Evolutionary conservation across 2,329 filamentous ascomycete genomes (phyloP).

Genomic region (Colletotrichum sp.): DNA sequence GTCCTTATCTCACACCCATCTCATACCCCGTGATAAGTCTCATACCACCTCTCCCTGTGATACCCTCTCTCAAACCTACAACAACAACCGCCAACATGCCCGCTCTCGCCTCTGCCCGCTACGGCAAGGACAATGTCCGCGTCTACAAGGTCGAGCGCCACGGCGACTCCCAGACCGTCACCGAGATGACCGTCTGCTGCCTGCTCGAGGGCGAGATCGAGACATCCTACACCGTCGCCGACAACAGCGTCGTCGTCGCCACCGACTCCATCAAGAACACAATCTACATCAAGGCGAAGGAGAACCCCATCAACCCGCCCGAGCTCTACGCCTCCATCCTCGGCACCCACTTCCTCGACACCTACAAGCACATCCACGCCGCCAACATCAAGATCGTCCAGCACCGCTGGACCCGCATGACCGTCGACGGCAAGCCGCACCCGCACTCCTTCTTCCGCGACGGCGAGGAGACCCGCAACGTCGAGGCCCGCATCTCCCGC

Average conservation of each 20-base stretch:
- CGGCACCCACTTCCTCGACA: slow-evolving; percentile 86
- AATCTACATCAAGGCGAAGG: slow-evolving; percentile 92
- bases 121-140: slow-evolving; percentile 98
- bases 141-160: slow-evolving; percentile 93
- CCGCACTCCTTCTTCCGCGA: slow-evolving; percentile 95
- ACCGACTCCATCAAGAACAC: slow-evolving; percentile 99
- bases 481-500: slow-evolving; percentile 73
- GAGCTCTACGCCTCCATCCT: slow-evolving; percentile 89
- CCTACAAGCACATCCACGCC: slow-evolving; percentile 84
- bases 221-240: slow-evolving; percentile 85
- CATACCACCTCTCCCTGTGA: not conserved
- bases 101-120: slow-evolving; percentile 68
- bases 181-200: slow-evolving; percentile 94
- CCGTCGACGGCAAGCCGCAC: slow-evolving; percentile 85
- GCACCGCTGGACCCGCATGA: slow-evolving; percentile 92
- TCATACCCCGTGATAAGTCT: not conserved
- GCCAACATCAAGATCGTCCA: slow-evolving; percentile 83
- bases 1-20: not conserved
- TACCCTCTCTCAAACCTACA: not conserved
- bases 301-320: slow-evolving; percentile 88
- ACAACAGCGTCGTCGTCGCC: slow-evolving; percentile 94
- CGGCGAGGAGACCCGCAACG: slow-evolving; percentile 84
- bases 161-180: slow-evolving; percentile 80
- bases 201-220: slow-evolving; percentile 94
- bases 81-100: slow-evolving; percentile 42